These are phyloP conservation scores for Turritis glabra DNA, from an alignment of 345 rosid genomes.

Conservation along the genomic window DNA sequence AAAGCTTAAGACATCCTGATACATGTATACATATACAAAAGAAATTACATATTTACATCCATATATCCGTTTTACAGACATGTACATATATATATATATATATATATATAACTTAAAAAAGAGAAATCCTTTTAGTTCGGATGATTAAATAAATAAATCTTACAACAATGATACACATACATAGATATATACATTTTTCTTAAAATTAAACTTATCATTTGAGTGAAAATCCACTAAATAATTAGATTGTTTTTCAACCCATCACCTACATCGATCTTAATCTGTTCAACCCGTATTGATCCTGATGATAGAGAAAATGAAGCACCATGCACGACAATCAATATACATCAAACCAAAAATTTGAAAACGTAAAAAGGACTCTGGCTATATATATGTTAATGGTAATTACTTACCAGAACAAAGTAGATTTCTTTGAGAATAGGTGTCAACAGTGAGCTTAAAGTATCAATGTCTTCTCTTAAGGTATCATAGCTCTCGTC, in stretches of 20 bases:
- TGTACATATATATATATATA: background rate
- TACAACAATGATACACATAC: background rate
- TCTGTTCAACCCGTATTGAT: constrained; percentile 52
- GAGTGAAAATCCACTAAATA: background rate
- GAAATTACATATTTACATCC: no score
- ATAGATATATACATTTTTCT: background rate
- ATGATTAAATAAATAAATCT: background rate
- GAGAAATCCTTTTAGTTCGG: constrained; percentile 2
- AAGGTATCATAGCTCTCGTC: constrained; percentile 52
- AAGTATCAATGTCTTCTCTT: constrained; percentile 58
- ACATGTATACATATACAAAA: background rate
- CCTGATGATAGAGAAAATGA: constrained; percentile 55
- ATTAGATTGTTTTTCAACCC: background rate
- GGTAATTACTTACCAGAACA: constrained; percentile 59
- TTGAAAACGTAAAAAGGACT: background rate
- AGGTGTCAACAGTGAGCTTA: constrained; percentile 56
- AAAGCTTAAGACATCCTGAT: background rate
- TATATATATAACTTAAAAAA: background rate
- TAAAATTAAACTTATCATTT: background rate
- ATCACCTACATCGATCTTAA: constrained; percentile 54
- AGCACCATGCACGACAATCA: constrained; percentile 22
- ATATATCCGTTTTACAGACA: background rate
- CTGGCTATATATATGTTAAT: background rate
- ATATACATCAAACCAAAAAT: background rate
- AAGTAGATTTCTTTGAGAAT: constrained; percentile 63